Percentiles rank a stretch among this genome's conserved stretches.
phyloP scores from a whole-genome alignment of 179 eudicot genomes.

The Sideroxylon spinosum region DNA sequence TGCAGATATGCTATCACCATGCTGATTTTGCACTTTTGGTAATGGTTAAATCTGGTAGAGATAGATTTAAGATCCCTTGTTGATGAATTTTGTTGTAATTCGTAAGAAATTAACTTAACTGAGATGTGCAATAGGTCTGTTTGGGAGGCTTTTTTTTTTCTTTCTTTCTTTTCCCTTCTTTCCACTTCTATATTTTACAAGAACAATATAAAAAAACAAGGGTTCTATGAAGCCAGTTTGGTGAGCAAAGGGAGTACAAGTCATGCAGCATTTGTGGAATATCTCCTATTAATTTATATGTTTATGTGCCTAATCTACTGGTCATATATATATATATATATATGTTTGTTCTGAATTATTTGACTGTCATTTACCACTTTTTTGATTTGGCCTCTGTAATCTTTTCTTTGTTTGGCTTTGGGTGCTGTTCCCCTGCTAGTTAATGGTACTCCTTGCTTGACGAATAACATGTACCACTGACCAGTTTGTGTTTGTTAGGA shows the following conservation, averaged over 20 bases:
- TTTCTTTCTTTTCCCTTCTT: neutral
- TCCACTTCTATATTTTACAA: neutral
- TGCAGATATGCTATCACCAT: neutral
- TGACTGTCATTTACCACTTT: too few species aligned
- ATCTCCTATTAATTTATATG: neutral
- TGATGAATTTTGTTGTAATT: neutral
- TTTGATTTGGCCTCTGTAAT: neutral
- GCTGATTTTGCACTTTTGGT: neutral
- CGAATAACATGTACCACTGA: neutral
- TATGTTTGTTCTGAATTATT: neutral
- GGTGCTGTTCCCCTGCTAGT: neutral
- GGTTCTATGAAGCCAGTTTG: neutral
- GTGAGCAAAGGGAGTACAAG: neutral
- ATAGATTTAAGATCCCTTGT: neutral
- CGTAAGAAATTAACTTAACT: conserved; percentile 3
- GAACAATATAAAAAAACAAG: neutral
- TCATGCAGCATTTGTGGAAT: neutral
- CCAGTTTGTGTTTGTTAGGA: neutral
- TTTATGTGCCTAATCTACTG: neutral
- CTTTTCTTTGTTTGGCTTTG: neutral
- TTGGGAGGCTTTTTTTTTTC: neutral
- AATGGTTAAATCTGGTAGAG: neutral
- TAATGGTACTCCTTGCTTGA: neutral
- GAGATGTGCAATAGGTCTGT: neutral
- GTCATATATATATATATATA: neutral